Conservation (phyloP, 352 stramenopile genomes). For the Globisporangium parvum region DNA sequence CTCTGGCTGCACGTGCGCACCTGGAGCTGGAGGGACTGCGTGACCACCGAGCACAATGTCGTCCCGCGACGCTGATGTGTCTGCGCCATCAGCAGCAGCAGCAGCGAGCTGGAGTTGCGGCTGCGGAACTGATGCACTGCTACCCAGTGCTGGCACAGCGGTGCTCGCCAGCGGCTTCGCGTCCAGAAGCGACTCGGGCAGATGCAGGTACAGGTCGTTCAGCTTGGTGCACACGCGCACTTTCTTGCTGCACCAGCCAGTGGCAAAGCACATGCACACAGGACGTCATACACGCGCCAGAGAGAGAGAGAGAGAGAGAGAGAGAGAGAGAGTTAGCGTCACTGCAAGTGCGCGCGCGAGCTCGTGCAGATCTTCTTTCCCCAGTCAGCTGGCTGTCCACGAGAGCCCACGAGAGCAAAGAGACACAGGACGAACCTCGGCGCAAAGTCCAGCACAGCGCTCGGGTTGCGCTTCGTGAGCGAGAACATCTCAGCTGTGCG, state of each 20-base stretch:
- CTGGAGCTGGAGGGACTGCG: constrained; percentile 8
- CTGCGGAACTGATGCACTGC: constrained; percentile 3
- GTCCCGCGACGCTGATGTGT: neutral
- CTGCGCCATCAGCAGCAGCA: constrained; percentile 15
- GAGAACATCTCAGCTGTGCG: constrained; percentile 66
- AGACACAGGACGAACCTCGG: constrained; percentile 31
- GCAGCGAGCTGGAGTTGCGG: constrained; percentile 3
- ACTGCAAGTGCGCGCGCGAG: neutral
- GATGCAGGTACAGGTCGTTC: constrained; percentile 44
- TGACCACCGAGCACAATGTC: constrained; percentile 15
- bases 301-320: neutral
- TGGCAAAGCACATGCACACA: neutral
- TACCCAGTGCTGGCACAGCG: constrained; percentile 6
- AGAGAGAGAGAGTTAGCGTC: neutral
- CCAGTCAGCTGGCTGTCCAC: neutral
- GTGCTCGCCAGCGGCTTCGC: constrained; percentile 8
- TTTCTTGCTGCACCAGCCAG: constrained; percentile 50
- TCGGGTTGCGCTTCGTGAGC: constrained; percentile 50
- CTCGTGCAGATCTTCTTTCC: constrained; percentile 1
- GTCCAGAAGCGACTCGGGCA: constrained; percentile 49
- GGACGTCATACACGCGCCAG: constrained; percentile 3
- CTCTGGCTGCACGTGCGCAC: neutral
- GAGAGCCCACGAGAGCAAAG: too few species aligned
- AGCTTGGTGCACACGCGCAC: constrained; percentile 64
- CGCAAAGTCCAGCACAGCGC: constrained; percentile 40